Evolutionary conservation across 169 alveolate genomes (phyloP).

Genomic region (Cryptosporidium felis): DNA sequence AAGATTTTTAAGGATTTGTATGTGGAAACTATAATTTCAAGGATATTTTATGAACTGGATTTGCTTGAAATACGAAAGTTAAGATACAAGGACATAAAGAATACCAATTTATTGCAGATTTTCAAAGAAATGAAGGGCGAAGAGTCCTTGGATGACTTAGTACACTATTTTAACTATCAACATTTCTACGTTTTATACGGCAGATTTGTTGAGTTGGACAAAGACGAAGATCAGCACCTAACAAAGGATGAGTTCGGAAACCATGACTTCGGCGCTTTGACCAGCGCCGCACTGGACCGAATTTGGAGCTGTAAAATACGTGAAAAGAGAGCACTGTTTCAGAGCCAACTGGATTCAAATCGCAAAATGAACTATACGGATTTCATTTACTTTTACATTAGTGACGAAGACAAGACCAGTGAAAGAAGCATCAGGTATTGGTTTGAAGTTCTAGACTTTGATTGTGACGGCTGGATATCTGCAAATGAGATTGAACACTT

Average conservation of each 20-base stretch:
- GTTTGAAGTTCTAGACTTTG: conserved; percentile 86
- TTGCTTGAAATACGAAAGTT: conserved; percentile 83
- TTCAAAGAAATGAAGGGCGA: conserved; percentile 76
- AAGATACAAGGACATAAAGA: conserved; percentile 82
- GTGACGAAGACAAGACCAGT: conserved; percentile 89
- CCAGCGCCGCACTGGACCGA: conserved; percentile 83
- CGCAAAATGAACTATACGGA: conserved; percentile 85
- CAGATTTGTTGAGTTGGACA: conserved; percentile 86
- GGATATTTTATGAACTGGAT: conserved; percentile 82
- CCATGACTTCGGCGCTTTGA: conserved; percentile 84
- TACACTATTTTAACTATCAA: conserved; percentile 84
- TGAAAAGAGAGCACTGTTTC: conserved; percentile 76
- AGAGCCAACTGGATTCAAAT: conserved; percentile 63
- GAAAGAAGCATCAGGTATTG: conserved; percentile 83
- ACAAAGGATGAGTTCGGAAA: conserved; percentile 83
- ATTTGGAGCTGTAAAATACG: conserved; percentile 84
- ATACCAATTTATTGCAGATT: conserved; percentile 78
- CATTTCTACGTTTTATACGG: conserved; percentile 88
- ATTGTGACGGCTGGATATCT: conserved; percentile 81
- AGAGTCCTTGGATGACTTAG: conserved; percentile 76
- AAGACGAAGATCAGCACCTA: conserved; percentile 85
- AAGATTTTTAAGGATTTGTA: conserved; percentile 77
- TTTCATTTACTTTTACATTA: conserved; percentile 82
- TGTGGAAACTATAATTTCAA: conserved; percentile 83
- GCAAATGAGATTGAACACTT: conserved; percentile 87